Conservation (phyloP, 1,139 yeast genomes). For the Chernovozyma aurita region DNA sequence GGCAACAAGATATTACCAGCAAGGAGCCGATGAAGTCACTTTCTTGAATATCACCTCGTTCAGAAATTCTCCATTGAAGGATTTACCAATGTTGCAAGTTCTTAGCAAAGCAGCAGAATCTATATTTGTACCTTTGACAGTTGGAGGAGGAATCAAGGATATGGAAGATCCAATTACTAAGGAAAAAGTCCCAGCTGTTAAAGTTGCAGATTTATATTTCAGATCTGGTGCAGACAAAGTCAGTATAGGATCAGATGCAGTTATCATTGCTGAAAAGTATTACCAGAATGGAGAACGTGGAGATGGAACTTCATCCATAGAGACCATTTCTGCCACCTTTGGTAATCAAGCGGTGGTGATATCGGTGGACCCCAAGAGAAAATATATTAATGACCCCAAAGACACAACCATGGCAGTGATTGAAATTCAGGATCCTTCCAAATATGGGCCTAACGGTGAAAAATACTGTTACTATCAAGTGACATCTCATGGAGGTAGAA, state of each 20-base stretch:
- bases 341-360: constrained; percentile 97
- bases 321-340: constrained; percentile 83
- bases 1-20: constrained; percentile 82
- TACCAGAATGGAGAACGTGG: constrained; percentile 54
- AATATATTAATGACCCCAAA: constrained; percentile 58
- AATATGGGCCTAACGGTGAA: constrained; percentile 80
- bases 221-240: constrained; percentile 97
- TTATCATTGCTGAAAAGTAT: constrained; percentile 77
- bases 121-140: constrained; percentile 92
- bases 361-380: constrained; percentile 92
- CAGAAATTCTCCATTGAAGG: constrained; percentile 85
- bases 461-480: constrained; percentile 89
- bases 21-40: constrained; percentile 97
- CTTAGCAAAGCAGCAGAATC: constrained; percentile 78
- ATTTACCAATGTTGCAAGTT: constrained; percentile 93
- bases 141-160: constrained; percentile 96
- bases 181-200: constrained; percentile 69
- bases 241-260: constrained; percentile 97
- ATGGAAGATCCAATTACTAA: constrained; percentile 76
- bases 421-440: constrained; percentile 38
- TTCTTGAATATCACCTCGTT: constrained; percentile 92
- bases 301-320: constrained; percentile 81
- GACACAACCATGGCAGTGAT: constrained; percentile 59
- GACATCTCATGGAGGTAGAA: constrained; percentile 94
- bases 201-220: constrained; percentile 88